phyloP scores from a whole-genome alignment of 2,329 filamentous ascomycete genomes.

The Penicillium brevicompactum region DNA sequence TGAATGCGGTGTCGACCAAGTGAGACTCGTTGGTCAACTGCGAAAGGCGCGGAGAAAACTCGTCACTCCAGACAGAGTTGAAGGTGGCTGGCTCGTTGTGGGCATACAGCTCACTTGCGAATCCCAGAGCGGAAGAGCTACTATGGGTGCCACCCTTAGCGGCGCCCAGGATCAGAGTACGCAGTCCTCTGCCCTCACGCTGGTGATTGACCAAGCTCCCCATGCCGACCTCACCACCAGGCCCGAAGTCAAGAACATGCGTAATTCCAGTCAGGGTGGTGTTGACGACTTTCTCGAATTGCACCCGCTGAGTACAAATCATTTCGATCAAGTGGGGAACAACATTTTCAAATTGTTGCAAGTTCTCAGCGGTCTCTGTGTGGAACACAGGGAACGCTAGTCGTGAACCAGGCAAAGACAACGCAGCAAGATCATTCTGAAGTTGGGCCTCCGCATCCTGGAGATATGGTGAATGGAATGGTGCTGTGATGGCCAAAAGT shows the following conservation, averaged over 20 bases:
- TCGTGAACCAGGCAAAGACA: conserved; percentile 1
- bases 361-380: conserved; percentile 26
- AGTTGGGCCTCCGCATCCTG: conserved; percentile 19
- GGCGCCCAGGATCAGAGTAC: conserved; percentile 7
- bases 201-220: conserved; percentile 29
- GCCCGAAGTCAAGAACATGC: conserved; percentile 39
- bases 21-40: not conserved
- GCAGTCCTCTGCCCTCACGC: conserved; percentile 34
- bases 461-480: conserved; percentile 42
- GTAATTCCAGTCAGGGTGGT: conserved; percentile 28
- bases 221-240: conserved; percentile 30
- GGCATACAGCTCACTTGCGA: not conserved
- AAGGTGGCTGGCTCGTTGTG: not conserved
- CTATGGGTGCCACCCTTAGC: not conserved
- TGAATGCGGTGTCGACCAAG: conserved; percentile 1
- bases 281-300: conserved; percentile 7
- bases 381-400: conserved; percentile 24
- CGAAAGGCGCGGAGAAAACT: conserved; percentile 1
- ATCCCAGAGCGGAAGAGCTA: not conserved
- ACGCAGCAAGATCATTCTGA: conserved; percentile 17
- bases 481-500: conserved; percentile 43
- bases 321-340: conserved; percentile 15
- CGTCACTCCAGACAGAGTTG: not conserved
- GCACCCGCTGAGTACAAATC: conserved; percentile 25
- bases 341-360: conserved; percentile 16